phyloP scores from a whole-genome alignment of 257 asterid genomes.

The Eustoma russellianum region DNA sequence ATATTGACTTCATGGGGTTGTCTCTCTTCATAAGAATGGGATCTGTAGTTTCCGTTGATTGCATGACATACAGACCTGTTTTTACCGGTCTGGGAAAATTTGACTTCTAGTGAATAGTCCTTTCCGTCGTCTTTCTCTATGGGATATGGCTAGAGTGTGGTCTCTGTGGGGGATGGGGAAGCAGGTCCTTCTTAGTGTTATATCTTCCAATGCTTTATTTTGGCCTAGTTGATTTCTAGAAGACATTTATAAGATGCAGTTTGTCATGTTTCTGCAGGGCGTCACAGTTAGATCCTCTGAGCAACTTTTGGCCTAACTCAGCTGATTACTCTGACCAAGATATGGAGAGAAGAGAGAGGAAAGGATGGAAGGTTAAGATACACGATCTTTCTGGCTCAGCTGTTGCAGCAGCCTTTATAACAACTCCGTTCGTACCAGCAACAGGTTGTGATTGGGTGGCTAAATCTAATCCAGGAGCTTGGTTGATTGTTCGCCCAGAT shows the following conservation, averaged over 20 bases:
- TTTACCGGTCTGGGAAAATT: too few species aligned
- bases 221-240: not conserved
- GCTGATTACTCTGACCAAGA: constrained; percentile 56
- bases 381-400: constrained; percentile 96
- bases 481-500: constrained; percentile 86
- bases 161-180: too few species aligned
- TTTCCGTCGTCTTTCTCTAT: too few species aligned
- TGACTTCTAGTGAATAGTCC: too few species aligned
- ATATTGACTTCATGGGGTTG: too few species aligned
- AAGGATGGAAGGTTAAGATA: constrained; percentile 93
- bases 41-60: too few species aligned
- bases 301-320: constrained; percentile 49
- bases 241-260: not conserved
- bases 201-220: too few species aligned
- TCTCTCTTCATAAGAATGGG: too few species aligned
- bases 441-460: constrained; percentile 97
- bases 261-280: constrained; percentile 36
- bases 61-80: too few species aligned
- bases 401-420: constrained; percentile 91
- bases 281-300: constrained; percentile 59
- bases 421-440: constrained; percentile 92
- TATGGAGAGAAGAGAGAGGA: constrained; percentile 68
- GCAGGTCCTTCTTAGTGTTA: too few species aligned
- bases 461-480: constrained; percentile 95
- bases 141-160: too few species aligned